Base-by-base conservation (phyloP, 352 stramenopile genomes). In the Globisporangium spinosum region DNA sequence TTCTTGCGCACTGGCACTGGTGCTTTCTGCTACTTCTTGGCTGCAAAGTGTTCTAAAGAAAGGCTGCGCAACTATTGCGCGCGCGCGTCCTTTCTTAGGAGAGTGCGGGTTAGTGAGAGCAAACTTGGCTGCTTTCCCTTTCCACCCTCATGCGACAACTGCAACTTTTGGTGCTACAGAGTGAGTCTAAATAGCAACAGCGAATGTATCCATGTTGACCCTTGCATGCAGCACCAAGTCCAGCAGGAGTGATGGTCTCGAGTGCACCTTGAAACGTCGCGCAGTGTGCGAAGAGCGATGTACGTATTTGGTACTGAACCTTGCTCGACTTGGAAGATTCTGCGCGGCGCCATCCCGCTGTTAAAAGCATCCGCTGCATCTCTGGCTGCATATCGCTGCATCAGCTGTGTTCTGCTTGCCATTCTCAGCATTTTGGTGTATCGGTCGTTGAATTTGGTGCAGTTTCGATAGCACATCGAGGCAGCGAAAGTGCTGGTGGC, bases 381-480 rank as follows among this genome's bases (percentile, higher is more conserved):
- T 1, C 27, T 29, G 7, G 22, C 55, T 2, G 38, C 23, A 2
- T 13, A 20, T 10, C 49, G 27, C 8, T 62, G 60, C 10, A 3
- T 3, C 29, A 7, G 34, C 17, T 17, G 8, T 65, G 0, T 47
- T 29, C 1, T 7, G 15, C 13, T 13, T 20, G 20, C 2, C 32
- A 61, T 15, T 61, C 23, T 10, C 29, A 47, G 17, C 32, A 47
- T 61, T 61, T 61, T 61, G 32, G 56, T 62, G 32, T 27, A n/a
- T 62, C 32, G 1, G 10, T 29, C 32, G 20, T n/a, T 23, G 56
- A 62, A 6, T 62, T 62, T 62, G 32, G n/a, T 6, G 56, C 56
- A 55, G 34, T 43, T 38, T 0, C 5, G 51, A 68, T 68, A 54
- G 23, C 63, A 2, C 63, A 62, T 22, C 63, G 53, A 45, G 54